Base-by-base conservation (phyloP, 331 rosid species). In the Spiraea crenata region DNA sequence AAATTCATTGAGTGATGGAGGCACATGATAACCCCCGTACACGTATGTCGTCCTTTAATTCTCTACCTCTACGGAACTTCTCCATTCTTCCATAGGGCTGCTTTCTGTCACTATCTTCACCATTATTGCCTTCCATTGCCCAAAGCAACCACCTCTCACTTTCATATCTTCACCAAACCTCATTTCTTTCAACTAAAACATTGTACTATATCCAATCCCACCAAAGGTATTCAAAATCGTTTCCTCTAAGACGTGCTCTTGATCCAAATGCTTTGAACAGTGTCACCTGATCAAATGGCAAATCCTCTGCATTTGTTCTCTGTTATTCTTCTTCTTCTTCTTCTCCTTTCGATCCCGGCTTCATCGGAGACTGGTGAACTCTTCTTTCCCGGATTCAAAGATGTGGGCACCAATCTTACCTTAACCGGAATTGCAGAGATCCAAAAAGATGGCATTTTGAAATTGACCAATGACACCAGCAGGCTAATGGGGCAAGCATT, bases 401-500 rank as follows among this genome's bases (percentile, higher is more conserved):
- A 70, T 56, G 80, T 19, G 13, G 79, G 73, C 39, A 13, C 84
- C 56, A 83, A 83, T n/a, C 47, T 88, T 6, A 76, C 91, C 62
- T 56, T 88, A 38, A 64, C 41, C 17, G 95, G 88, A 14, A 50
- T 58, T 1, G 86, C 95, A 2, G 74, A 86, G 31, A 72, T 85
- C 6, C 65, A 70, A 55, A 57, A 72, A 44, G 77, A 77, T 10
- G 90, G 92, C 5, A 69, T 85, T 19, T 66, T 87, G n/a, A 81
- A 65, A 34, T 54, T 87, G 46, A 87, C 92, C 69, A 83, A 82
- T 52, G 90, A 81, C 4, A 85, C 85, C 61, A 77, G 85, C 63
- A 83, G 90, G 61, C 67, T 83, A 58, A 35, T 74, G 65, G 92
- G 92, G 0, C 83, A 69, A 51, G 90, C 85, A 7, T 78, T 87